Percentiles rank a stretch among this genome's conserved stretches.
These are phyloP conservation scores for Plantago major DNA, from an alignment of 257 asterid species.

Conservation along the genomic window DNA sequence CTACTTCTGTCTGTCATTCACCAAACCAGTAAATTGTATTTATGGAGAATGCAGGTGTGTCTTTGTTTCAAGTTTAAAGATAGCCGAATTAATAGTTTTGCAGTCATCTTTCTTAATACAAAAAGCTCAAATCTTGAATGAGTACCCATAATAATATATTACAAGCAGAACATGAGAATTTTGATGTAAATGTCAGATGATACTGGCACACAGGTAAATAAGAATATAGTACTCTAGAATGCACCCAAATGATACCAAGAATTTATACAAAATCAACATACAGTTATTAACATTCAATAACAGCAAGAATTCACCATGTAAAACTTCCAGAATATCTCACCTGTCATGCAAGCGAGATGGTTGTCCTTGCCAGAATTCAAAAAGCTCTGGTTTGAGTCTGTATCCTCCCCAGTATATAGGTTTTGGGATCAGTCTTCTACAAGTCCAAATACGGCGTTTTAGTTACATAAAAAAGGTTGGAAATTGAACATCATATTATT, in stretches of 20 bases:
- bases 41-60: no score
- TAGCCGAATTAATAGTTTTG: no score
- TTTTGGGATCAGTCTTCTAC: slow-evolving; percentile 58
- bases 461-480: slow-evolving; percentile 12
- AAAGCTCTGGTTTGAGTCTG: slow-evolving; percentile 64
- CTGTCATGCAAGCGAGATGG: slow-evolving; percentile 69
- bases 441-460: slow-evolving; percentile 1
- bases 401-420: slow-evolving; percentile 84
- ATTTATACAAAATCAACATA: background rate
- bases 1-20: no score
- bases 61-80: no score
- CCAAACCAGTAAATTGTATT: no score
- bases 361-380: slow-evolving; percentile 92
- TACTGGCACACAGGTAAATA: background rate
- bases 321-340: slow-evolving; percentile 22
- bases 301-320: background rate
- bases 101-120: no score
- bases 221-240: background rate
- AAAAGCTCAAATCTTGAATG: no score
- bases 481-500: background rate
- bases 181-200: background rate
- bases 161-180: background rate
- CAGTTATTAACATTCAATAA: background rate
- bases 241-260: background rate
- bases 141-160: background rate